Percentiles rank a stretch among this genome's conserved stretches.
phyloP scores from a whole-genome alignment of 495 filamentous ascomycete genomes.

The Penicillium malachiteum region DNA sequence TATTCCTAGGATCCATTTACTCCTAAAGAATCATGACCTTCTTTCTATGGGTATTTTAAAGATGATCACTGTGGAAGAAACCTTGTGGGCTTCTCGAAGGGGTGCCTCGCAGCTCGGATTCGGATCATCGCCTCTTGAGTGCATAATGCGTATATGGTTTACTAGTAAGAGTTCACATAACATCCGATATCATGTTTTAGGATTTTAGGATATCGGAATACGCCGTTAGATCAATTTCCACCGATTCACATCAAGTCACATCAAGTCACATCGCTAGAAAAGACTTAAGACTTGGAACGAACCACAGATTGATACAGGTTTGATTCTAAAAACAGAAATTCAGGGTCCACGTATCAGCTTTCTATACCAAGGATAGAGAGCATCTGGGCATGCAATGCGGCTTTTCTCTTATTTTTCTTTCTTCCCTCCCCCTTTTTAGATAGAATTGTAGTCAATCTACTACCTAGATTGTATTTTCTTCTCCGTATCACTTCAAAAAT shows the following conservation, averaged over 20 bases:
- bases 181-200: too few species aligned
- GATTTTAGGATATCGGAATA: too few species aligned
- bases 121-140: background rate
- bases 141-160: too few species aligned
- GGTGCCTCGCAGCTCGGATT: background rate
- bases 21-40: slow-evolving; percentile 17
- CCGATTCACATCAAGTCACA: background rate
- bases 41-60: slow-evolving; percentile 22
- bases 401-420: slow-evolving; percentile 7
- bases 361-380: slow-evolving; percentile 5
- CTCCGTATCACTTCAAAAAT: too few species aligned
- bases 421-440: slow-evolving; percentile 1
- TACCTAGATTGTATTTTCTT: too few species aligned
- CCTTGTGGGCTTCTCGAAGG: slow-evolving; percentile 24
- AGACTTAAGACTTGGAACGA: slow-evolving; percentile 10
- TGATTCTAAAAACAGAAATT: slow-evolving; percentile 32
- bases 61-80: slow-evolving; percentile 21
- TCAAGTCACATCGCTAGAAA: background rate
- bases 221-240: too few species aligned
- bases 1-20: slow-evolving; percentile 16
- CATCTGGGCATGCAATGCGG: slow-evolving; percentile 10
- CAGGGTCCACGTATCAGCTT: slow-evolving; percentile 28
- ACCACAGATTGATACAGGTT: slow-evolving; percentile 27
- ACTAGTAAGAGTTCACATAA: too few species aligned
- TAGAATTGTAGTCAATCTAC: background rate